Base-by-base conservation (phyloP, 495 filamentous ascomycete genomes). In the Daldinia caldariorum region DNA sequence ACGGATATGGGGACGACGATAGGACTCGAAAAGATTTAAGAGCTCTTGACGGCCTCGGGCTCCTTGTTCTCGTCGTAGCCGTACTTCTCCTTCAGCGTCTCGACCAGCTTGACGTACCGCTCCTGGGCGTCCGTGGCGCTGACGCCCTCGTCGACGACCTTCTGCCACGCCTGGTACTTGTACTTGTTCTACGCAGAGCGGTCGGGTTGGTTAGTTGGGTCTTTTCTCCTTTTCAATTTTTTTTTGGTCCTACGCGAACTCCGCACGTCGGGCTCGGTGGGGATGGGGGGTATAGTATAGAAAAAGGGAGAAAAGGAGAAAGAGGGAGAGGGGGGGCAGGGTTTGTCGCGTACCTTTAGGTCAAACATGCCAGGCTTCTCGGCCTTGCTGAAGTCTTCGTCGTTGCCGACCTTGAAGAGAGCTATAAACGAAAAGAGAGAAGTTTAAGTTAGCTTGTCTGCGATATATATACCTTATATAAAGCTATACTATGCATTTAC, bases 161-260 rank as follows among this genome's bases (percentile, higher is more conserved):
- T 84, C 78, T 89, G 76, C 92, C 92, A 97, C 18, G 89, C 89
- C 37, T 84, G 84, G 82, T 88, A 85, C 85, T 94, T 95, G 68
- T 88, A 88, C 82, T 93, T 94, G 79, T 80, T 88, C 92, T 96
- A 55, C 37, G 34, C 34, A n/a, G 34, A 26, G 29, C 26, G 26
- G 31, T 18, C 22, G 34, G 9, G 66, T 57, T 49, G 59, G 59
- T 20, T 3, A 26, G 26, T 26, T 26, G 3, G 3, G 26, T 26
- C 26, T 26, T 3, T 26, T 26, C 26, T 3, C 26, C 26, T 26
- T 26, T 26, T 26, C 3, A 3, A 26, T 35, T 57, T 22, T 29
- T 57, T n/a, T 38, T n/a, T n/a, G 32, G 18, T 29, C 37, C 29
- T 59, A 39, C 56, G 20, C 26, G 7, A 39, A 45, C 37, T 10